phyloP scores from a whole-genome alignment of 805 yeast species.

The Spathaspora sp. region DNA sequence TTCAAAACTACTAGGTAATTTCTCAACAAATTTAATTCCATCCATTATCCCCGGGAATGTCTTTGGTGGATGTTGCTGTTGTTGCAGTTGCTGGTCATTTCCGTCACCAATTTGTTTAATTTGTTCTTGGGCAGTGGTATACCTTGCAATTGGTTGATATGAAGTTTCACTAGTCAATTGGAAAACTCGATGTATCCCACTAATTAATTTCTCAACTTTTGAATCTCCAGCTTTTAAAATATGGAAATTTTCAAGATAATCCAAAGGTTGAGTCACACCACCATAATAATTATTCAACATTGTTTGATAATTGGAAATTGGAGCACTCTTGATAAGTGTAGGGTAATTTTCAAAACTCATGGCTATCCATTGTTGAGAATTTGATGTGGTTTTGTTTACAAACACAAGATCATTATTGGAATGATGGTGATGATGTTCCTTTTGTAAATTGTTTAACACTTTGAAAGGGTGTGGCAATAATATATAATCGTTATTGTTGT shows the following conservation, averaged over 20 bases:
- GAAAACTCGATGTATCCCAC: slow-evolving; percentile 34
- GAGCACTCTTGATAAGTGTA: slow-evolving; percentile 76
- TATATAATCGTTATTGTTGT: slow-evolving; percentile 34
- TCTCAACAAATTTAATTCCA: slow-evolving; percentile 30
- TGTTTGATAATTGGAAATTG: slow-evolving; percentile 60
- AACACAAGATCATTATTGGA: slow-evolving; percentile 44
- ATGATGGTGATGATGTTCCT: slow-evolving; percentile 13
- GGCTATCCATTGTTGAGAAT: slow-evolving; percentile 77
- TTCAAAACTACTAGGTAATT: neutral
- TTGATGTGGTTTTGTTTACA: slow-evolving; percentile 57
- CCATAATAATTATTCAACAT: slow-evolving; percentile 19
- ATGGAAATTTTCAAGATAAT: slow-evolving; percentile 15
- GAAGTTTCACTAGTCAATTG: slow-evolving; percentile 24
- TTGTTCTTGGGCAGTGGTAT: slow-evolving; percentile 10
- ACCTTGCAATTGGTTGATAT: slow-evolving; percentile 36
- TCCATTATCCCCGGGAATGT: slow-evolving; percentile 27
- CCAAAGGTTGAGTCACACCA: slow-evolving; percentile 8
- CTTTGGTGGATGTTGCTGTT: neutral
- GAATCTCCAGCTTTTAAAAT: slow-evolving; percentile 11
- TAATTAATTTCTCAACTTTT: slow-evolving; percentile 24
- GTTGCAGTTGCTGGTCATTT: neutral
- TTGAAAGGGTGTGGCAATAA: slow-evolving; percentile 69
- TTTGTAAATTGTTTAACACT: slow-evolving; percentile 30
- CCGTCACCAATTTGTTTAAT: slow-evolving; percentile 26
- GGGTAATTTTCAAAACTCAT: slow-evolving; percentile 77